phyloP scores from a whole-genome alignment of 73 alveolate genomes.

The Halteria grandinella region DNA sequence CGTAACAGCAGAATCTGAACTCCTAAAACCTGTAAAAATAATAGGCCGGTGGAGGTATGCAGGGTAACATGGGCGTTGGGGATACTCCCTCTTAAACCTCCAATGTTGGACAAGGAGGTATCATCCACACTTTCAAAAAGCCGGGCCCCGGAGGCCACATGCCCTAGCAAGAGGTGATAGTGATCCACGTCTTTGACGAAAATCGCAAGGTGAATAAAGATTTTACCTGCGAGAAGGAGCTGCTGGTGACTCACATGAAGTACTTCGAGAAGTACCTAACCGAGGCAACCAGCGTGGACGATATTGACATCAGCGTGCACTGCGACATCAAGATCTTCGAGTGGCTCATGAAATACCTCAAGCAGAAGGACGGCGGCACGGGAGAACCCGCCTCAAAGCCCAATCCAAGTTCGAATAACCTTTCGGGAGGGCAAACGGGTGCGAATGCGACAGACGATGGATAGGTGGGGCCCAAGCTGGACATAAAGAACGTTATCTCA shows the following conservation, averaged over 20 bases:
- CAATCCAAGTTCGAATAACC: too few species aligned
- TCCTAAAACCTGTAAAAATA: too few species aligned
- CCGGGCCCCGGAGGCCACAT: not conserved
- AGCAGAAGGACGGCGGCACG: conserved; percentile 19
- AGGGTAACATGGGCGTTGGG: not conserved
- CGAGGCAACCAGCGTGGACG: conserved; percentile 61
- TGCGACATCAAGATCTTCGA: conserved; percentile 77
- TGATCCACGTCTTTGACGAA: conserved; percentile 80
- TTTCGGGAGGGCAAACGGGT: too few species aligned
- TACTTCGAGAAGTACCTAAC: conserved; percentile 75
- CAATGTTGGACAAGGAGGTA: too few species aligned
- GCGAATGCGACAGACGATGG: too few species aligned
- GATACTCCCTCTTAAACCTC: conserved; percentile 35
- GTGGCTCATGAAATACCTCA: conserved; percentile 75
- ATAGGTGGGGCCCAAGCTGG: conserved; percentile 65
- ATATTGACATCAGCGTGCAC: conserved; percentile 80
- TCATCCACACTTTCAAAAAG: not conserved
- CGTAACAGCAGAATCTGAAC: too few species aligned
- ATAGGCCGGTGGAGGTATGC: not conserved
- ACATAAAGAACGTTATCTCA: conserved; percentile 62
- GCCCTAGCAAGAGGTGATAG: conserved; percentile 53
- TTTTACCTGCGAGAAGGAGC: conserved; percentile 64
- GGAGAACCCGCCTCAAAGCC: too few species aligned
- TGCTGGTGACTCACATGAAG: conserved; percentile 67
- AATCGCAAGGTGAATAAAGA: conserved; percentile 66